Evolutionary conservation across 495 filamentous ascomycete species (phyloP), one percentile per base, ranked within the genome.

Genomic region (Penicillium odoratum): DNA sequence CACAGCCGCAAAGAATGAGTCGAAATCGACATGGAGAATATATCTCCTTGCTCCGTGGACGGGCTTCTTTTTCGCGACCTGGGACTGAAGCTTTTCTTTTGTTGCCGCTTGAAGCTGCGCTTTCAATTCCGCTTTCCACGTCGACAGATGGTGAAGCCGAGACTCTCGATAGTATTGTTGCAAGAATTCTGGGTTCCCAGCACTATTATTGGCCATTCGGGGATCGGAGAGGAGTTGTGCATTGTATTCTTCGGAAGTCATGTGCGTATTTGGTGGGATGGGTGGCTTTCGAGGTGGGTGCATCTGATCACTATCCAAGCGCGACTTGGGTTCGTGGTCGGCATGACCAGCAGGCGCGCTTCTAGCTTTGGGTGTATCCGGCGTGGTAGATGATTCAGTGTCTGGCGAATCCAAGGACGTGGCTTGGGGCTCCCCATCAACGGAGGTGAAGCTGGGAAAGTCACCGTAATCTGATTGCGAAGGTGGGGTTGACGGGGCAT

Each of bases 1-100:
- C 1, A 98, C 92, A 0, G 94, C 91, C 40, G 92, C 96, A 69
- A 98, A 98, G 73, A 98, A 98, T 68, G 89, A 92, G 69, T 98
- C 94, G 65, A 98, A 98, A 66, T 98, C 94, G 31, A 98, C 90
- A 67, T 98, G 94, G 60, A 98, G 82, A 48, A 98, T 83, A 60
- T 97, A 98, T 58, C 90, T 74, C 55, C 94, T 78, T 25, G 86
- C 74, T 2, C 89, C 88, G 36, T 82, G 71, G 0, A 76, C 67
- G 33, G 71, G 69, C 57, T 82, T 87, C 51, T 74, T 70, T 21
- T 69, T 70, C 4, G 61, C 45, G 48, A 68, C 78, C 53, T 84
- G 83, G 21, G 83, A 83, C 5, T 79, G 69, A 3, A 81, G 76
- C 62, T 85, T 87, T 56, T 93, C 89, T 3, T 83, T 81, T 10